Evolutionary conservation across 352 stramenopile genomes (phyloP).

Genomic region (Phytophthora citricola): DNA sequence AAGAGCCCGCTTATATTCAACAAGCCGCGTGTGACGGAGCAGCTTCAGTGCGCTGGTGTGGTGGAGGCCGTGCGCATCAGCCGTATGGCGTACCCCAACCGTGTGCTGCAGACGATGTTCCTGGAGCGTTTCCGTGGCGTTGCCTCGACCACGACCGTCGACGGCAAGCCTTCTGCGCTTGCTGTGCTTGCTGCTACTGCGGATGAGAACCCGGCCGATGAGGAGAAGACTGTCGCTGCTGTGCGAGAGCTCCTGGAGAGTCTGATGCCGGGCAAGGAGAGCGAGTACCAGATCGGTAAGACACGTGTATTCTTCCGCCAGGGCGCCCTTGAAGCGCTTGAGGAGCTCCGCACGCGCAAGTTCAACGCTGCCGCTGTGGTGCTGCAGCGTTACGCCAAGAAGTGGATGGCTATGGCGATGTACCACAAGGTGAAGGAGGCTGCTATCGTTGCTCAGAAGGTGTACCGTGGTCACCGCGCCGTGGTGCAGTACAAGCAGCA

Average conservation of each 20-base stretch:
- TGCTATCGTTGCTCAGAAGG: constrained; percentile 65
- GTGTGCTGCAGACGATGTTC: constrained; percentile 91
- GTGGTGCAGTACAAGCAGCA: constrained; percentile 68
- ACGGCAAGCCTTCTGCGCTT: constrained; percentile 36
- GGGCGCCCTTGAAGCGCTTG: constrained; percentile 91
- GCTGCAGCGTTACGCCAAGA: constrained; percentile 84
- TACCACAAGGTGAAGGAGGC: constrained; percentile 70
- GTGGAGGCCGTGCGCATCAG: constrained; percentile 98
- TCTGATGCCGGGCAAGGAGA: constrained; percentile 65
- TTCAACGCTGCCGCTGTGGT: constrained; percentile 83
- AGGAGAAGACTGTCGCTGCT: constrained; percentile 44
- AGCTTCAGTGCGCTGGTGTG: constrained; percentile 98
- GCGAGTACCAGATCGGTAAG: constrained; percentile 89
- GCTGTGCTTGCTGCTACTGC: constrained; percentile 42
- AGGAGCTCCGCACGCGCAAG: constrained; percentile 83
- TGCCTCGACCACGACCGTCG: constrained; percentile 33
- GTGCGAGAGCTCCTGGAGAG: constrained; percentile 62
- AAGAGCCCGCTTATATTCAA: constrained; percentile 92
- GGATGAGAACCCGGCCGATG: constrained; percentile 45
- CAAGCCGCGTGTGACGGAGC: constrained; percentile 93
- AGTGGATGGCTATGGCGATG: constrained; percentile 74
- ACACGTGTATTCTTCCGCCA: constrained; percentile 95
- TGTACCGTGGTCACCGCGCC: constrained; percentile 53
- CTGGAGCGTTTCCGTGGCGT: constrained; percentile 85
- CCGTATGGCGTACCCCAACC: constrained; percentile 98